Evolutionary conservation across 1,284 basidiomycete species (phyloP).

Genomic region (Trichosporon faecale): DNA sequence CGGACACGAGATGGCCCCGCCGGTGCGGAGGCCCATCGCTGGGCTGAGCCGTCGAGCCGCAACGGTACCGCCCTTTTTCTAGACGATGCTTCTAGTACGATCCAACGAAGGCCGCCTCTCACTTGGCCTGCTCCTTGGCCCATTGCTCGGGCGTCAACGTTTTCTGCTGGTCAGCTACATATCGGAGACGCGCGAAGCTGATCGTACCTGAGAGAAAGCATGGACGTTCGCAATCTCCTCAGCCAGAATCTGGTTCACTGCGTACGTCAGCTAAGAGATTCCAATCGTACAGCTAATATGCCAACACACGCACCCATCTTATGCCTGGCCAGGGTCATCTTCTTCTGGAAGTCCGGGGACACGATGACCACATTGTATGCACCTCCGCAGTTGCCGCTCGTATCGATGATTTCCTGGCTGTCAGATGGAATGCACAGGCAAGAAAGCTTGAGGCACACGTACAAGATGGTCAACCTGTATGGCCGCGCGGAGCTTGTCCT

Average conservation of each 20-base stretch:
- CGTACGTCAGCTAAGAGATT: slow-evolving; percentile 10
- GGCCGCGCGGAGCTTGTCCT: slow-evolving; percentile 22
- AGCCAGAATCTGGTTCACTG: slow-evolving; percentile 49
- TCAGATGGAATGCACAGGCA: slow-evolving; percentile 9
- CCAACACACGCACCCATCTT: slow-evolving; percentile 44
- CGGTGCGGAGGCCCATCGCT: too few relatives aligned
- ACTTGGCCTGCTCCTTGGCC: slow-evolving; percentile 36
- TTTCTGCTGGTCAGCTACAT: slow-evolving; percentile 31
- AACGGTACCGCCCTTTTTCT: too few relatives aligned
- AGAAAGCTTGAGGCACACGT: not conserved
- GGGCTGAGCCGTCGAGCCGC: too few relatives aligned
- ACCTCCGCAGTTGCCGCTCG: slow-evolving; percentile 52
- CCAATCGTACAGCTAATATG: not conserved
- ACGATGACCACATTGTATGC: slow-evolving; percentile 49
- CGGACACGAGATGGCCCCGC: too few relatives aligned
- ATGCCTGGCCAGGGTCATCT: slow-evolving; percentile 49
- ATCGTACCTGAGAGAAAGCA: slow-evolving; percentile 50
- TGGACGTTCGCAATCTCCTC: slow-evolving; percentile 49
- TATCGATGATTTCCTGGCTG: slow-evolving; percentile 30
- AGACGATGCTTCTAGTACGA: not conserved
- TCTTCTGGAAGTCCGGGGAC: slow-evolving; percentile 48
- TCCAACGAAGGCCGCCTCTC: not conserved
- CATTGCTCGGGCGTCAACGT: slow-evolving; percentile 50
- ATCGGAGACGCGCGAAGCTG: not conserved
- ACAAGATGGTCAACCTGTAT: slow-evolving; percentile 21